Conservation (phyloP, 371 early-diverging fungal genomes). For the Mucor velutinosus region DNA sequence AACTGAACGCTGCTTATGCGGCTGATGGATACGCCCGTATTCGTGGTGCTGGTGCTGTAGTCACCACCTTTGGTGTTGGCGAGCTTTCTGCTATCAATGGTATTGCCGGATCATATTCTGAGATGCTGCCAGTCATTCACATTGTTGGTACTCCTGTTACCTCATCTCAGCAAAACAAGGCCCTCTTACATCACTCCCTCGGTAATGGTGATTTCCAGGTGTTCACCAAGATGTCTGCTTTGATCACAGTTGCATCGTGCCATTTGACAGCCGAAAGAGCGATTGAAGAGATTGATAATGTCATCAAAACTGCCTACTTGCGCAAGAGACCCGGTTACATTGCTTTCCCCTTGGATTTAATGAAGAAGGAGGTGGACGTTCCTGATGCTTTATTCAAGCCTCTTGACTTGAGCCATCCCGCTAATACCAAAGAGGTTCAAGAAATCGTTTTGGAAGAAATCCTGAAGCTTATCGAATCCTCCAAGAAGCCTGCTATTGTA, state of each 20-base stretch:
- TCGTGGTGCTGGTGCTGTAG: constrained; percentile 40
- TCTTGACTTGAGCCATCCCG: constrained; percentile 8
- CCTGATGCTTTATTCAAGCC: constrained; percentile 5
- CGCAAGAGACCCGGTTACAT: constrained; percentile 47
- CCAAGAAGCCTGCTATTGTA: constrained; percentile 44
- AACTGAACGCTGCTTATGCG: constrained; percentile 53
- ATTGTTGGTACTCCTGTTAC: constrained; percentile 56
- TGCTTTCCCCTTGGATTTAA: constrained; percentile 50
- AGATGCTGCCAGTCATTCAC: constrained; percentile 59
- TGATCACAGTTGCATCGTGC: constrained; percentile 42
- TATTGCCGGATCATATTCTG: constrained; percentile 57
- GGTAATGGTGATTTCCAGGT: constrained; percentile 57
- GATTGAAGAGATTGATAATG: constrained; percentile 44
- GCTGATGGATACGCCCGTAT: constrained; percentile 60
- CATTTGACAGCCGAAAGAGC: constrained; percentile 34
- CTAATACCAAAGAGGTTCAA: constrained; percentile 30
- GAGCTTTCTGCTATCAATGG: constrained; percentile 57
- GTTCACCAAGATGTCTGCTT: constrained; percentile 41
- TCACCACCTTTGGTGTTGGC: constrained; percentile 63
- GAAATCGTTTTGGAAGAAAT: constrained; percentile 27
- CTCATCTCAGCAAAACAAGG: constrained; percentile 37
- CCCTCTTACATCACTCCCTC: constrained; percentile 55
- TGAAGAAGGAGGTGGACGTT: constrained; percentile 29
- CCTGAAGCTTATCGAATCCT: constrained; percentile 24
- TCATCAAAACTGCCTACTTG: constrained; percentile 22